Evolutionary conservation across 805 yeast species (phyloP).

Genomic region (Candida nitratophila): DNA sequence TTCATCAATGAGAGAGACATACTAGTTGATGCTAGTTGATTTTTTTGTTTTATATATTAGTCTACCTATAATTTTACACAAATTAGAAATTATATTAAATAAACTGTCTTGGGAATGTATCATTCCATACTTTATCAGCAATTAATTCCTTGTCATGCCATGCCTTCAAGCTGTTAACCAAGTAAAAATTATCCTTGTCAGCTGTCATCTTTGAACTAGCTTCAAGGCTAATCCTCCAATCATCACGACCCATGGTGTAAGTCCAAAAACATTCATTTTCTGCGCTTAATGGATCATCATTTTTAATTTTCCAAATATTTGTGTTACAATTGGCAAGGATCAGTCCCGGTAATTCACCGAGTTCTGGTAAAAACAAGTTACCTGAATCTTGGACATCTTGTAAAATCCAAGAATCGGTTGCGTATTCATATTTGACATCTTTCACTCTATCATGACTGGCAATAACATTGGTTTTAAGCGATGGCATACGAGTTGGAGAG

Average conservation of each 20-base stretch:
- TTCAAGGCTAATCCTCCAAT: conserved; percentile 31
- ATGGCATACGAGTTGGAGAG: conserved; percentile 22
- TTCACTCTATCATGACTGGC: conserved; percentile 20
- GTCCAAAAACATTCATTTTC: conserved; percentile 32
- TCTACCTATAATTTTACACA: too few relatives aligned
- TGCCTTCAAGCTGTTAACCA: conserved; percentile 27
- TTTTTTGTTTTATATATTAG: too few relatives aligned
- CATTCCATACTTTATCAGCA: conserved; percentile 28
- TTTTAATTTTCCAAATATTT: conserved; percentile 30
- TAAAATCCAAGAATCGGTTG: conserved; percentile 28
- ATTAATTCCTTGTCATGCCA: conserved; percentile 26
- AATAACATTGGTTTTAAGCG: conserved; percentile 19
- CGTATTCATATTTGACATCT: conserved; percentile 24
- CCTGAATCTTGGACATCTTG: conserved; percentile 32
- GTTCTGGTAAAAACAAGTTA: conserved; percentile 23
- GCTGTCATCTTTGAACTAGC: conserved; percentile 24
- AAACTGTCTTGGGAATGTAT: conserved; percentile 27
- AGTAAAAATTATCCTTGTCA: conserved; percentile 26
- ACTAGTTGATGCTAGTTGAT: too few relatives aligned
- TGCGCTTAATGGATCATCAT: conserved; percentile 33
- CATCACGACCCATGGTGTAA: conserved; percentile 33
- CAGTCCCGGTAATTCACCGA: conserved; percentile 28
- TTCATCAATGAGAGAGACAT: too few relatives aligned
- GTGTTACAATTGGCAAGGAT: conserved; percentile 33
- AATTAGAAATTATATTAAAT: conserved; percentile 10